Evolutionary conservation across 2,329 filamentous ascomycete species (phyloP).

Genomic region (Botrytis squamosa): DNA sequence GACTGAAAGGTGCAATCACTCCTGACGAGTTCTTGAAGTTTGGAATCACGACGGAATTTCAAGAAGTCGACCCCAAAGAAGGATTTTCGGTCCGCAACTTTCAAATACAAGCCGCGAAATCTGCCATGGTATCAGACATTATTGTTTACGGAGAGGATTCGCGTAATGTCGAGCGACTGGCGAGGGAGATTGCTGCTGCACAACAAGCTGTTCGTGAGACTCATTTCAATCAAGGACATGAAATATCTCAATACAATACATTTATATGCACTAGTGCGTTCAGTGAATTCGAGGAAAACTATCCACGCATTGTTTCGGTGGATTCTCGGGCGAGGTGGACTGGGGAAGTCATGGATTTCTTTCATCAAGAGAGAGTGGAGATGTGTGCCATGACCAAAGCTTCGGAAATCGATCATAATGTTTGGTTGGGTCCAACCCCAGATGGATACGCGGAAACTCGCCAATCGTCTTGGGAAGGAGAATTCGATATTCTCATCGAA

Average conservation of each 20-base stretch:
- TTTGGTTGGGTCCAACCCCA: slow-evolving; percentile 86
- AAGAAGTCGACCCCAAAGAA: slow-evolving; percentile 80
- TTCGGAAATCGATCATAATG: slow-evolving; percentile 84
- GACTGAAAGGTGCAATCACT: slow-evolving; percentile 82
- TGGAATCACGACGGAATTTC: slow-evolving; percentile 52
- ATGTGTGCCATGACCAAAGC: slow-evolving; percentile 93
- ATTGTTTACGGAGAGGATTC: slow-evolving; percentile 82
- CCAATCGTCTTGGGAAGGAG: slow-evolving; percentile 45
- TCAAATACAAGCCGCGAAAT: slow-evolving; percentile 89
- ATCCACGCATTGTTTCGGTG: slow-evolving; percentile 71
- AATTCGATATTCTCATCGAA: slow-evolving; percentile 84
- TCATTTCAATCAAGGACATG: slow-evolving; percentile 55
- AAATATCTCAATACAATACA: slow-evolving; percentile 73
- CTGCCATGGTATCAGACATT: slow-evolving; percentile 85
- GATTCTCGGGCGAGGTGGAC: slow-evolving; percentile 71
- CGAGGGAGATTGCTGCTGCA: slow-evolving; percentile 68
- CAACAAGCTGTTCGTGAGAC: slow-evolving; percentile 73
- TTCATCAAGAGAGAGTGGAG: slow-evolving; percentile 81
- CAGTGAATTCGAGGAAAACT: slow-evolving; percentile 65
- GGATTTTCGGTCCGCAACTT: slow-evolving; percentile 97
- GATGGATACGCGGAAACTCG: slow-evolving; percentile 52
- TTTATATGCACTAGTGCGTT: slow-evolving; percentile 71
- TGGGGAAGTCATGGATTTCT: slow-evolving; percentile 81
- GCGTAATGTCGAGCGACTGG: slow-evolving; percentile 60
- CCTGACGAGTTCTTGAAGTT: slow-evolving; percentile 70